phyloP scores from a whole-genome alignment of 2,329 filamentous ascomycete species.

The Mycosphaerelloides madeirae region DNA sequence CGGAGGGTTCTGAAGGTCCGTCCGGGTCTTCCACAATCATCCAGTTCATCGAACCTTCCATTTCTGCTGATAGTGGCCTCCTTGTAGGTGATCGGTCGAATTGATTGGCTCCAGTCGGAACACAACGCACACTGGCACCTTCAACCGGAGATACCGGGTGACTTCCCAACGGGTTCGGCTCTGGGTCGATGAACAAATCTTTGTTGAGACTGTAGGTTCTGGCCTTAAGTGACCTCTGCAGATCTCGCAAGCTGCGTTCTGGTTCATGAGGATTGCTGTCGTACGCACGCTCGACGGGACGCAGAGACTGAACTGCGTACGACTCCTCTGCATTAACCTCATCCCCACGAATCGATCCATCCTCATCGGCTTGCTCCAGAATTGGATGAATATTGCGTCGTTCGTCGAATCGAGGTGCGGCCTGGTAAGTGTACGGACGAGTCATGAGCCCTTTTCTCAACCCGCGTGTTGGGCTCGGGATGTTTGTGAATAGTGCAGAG shows the following conservation, averaged over 20 bases:
- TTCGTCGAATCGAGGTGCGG: conserved; percentile 45
- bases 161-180: conserved; percentile 35
- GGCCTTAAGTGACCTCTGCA: conserved; percentile 14
- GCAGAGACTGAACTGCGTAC: conserved; percentile 5
- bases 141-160: conserved; percentile 21
- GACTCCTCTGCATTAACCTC: conserved; percentile 1
- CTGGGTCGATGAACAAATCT: conserved; percentile 40
- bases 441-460: conserved; percentile 39
- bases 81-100: conserved; percentile 8
- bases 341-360: conserved; percentile 11
- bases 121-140: conserved; percentile 24
- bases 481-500: conserved; percentile 44
- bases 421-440: conserved; percentile 35
- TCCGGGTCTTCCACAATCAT: conserved; percentile 17
- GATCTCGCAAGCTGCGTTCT: conserved; percentile 15
- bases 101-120: conserved; percentile 21
- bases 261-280: conserved; percentile 4
- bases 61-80: conserved; percentile 17
- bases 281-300: conserved; percentile 1
- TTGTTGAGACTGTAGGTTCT: conserved; percentile 1
- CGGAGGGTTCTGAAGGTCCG: conserved; percentile 13
- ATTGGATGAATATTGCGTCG: conserved; percentile 33
- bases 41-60: conserved; percentile 27
- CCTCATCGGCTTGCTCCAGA: conserved; percentile 20
- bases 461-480: conserved; percentile 46